These are phyloP conservation scores for Colletotrichum sp. DNA, from an alignment of 2,329 filamentous ascomycete genomes.

Conservation along the genomic window DNA sequence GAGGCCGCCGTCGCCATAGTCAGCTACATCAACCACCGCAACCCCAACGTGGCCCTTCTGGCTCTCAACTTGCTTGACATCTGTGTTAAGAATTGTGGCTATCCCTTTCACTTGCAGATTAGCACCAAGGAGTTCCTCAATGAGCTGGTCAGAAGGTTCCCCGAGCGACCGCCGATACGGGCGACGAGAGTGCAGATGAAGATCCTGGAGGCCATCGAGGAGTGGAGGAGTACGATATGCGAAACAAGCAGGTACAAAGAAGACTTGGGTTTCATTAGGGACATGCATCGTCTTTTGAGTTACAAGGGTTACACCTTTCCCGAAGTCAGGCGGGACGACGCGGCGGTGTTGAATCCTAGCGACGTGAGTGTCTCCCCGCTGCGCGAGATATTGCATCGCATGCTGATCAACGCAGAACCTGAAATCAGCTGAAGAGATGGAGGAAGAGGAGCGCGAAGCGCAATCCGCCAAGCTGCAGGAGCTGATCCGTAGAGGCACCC, in stretches of 20 bases:
- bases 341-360: conserved; percentile 93
- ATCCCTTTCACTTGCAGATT: conserved; percentile 98
- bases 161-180: conserved; percentile 88
- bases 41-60: conserved; percentile 90
- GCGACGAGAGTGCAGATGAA: conserved; percentile 86
- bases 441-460: conserved; percentile 91
- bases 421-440: conserved; percentile 97
- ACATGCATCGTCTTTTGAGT: conserved; percentile 94
- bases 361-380: conserved; percentile 68
- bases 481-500: conserved; percentile 88
- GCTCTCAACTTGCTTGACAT: conserved; percentile 95
- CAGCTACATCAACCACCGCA: conserved; percentile 94
- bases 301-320: conserved; percentile 98
- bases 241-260: conserved; percentile 98
- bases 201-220: conserved; percentile 95
- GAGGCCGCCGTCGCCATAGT: conserved; percentile 95
- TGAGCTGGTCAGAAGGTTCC: conserved; percentile 94
- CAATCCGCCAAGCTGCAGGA: conserved; percentile 99
- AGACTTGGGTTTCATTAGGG: conserved; percentile 92
- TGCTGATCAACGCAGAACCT: conserved; percentile 68
- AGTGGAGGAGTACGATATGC: conserved; percentile 98
- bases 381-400: neutral
- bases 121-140: conserved; percentile 99
- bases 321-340: conserved; percentile 90
- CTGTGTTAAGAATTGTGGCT: conserved; percentile 99